Conservation (phyloP, 23 red algal species). For the Agarophyton chilense region DNA sequence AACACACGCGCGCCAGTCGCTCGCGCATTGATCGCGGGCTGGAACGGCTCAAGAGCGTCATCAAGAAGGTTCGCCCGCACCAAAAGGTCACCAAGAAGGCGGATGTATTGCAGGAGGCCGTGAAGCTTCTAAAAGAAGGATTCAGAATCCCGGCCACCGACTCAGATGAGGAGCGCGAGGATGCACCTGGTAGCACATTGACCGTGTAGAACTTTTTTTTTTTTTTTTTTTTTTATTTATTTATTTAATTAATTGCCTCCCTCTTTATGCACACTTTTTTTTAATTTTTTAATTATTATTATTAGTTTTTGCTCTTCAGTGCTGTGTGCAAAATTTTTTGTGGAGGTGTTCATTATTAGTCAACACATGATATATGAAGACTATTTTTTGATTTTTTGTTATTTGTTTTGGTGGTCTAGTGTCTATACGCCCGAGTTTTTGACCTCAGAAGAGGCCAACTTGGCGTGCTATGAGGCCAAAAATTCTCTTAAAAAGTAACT, state of each 20-base stretch:
- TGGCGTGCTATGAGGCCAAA: too few relatives aligned
- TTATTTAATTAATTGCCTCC: background rate
- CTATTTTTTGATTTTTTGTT: too few relatives aligned
- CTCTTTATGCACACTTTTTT: too few relatives aligned
- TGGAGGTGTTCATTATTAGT: too few relatives aligned
- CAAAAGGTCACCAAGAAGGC: constrained; percentile 76
- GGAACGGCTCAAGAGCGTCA: constrained; percentile 51
- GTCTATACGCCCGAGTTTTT: too few relatives aligned
- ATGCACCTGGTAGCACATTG: constrained; percentile 34
- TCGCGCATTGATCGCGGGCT: constrained; percentile 63
- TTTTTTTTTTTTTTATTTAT: constrained; percentile 17
- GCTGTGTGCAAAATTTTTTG: too few relatives aligned
- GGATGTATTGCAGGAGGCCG: constrained; percentile 63
- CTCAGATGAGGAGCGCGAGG: constrained; percentile 63
- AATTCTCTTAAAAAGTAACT: too few relatives aligned
- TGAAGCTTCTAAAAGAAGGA: constrained; percentile 62
- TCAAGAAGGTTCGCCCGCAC: constrained; percentile 59
- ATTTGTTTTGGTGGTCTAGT: too few relatives aligned
- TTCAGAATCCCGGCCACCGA: constrained; percentile 53
- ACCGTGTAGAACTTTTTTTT: constrained; percentile 49
- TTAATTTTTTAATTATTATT: too few relatives aligned
- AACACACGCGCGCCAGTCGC: constrained; percentile 64
- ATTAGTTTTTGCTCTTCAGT: too few relatives aligned
- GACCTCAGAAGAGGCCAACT: too few relatives aligned
- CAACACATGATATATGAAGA: too few relatives aligned